Evolutionary conservation across 2,329 filamentous ascomycete species (phyloP).

Genomic region (Cyclaneusma minus): DNA sequence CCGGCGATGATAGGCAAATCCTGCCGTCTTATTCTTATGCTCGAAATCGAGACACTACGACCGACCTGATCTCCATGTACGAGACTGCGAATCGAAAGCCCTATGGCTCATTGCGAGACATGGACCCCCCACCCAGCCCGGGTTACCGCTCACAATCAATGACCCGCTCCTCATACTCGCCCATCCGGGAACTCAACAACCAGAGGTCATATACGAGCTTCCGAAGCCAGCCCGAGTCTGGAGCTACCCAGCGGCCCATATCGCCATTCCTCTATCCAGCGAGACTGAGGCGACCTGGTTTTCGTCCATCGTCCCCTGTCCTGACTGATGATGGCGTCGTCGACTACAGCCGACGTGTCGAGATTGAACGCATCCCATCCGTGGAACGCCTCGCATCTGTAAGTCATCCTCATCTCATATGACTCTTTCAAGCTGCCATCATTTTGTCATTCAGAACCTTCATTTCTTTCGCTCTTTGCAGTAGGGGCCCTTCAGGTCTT

Average conservation of each 20-base stretch:
- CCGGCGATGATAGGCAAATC: constrained; percentile 26
- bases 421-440: too few species aligned
- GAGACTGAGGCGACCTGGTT: constrained; percentile 36
- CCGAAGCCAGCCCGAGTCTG: constrained; percentile 28
- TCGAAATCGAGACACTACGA: constrained; percentile 28
- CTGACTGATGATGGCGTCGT: constrained; percentile 17
- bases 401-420: too few species aligned
- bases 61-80: constrained; percentile 41
- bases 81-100: constrained; percentile 33
- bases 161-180: constrained; percentile 31
- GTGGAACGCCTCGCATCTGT: too few species aligned
- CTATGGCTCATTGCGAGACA: constrained; percentile 24
- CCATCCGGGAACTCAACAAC: constrained; percentile 25
- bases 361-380: constrained; percentile 15
- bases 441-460: too few species aligned
- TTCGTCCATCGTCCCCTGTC: constrained; percentile 18
- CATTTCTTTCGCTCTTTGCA: too few species aligned
- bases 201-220: constrained; percentile 31
- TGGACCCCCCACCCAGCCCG: constrained; percentile 26
- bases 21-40: constrained; percentile 32
- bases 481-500: too few species aligned
- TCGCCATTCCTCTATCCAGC: constrained; percentile 45
- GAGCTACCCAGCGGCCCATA: constrained; percentile 32
- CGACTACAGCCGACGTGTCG: constrained; percentile 17
- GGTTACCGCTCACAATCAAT: constrained; percentile 37